Conservation (phyloP, 2,329 filamentous ascomycete genomes). For the Sporothrix humicola region DNA sequence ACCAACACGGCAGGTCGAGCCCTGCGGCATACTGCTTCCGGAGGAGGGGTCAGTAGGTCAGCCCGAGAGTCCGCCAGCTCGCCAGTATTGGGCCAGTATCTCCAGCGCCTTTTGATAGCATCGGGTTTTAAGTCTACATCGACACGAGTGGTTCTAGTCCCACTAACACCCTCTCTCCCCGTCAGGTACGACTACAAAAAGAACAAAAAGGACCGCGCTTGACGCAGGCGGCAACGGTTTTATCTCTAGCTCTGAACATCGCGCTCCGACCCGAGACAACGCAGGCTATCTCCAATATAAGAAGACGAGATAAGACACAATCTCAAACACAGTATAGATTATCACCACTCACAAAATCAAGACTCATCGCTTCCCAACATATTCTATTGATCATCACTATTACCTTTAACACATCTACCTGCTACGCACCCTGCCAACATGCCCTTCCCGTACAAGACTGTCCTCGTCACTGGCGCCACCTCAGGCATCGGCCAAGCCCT, state of each 20-base stretch:
- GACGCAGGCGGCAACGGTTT: background rate
- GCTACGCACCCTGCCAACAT: conserved; percentile 44
- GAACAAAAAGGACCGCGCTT: background rate
- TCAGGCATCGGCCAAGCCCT: conserved; percentile 59
- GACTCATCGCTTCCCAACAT: too few relatives aligned
- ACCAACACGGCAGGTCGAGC: background rate
- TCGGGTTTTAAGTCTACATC: background rate
- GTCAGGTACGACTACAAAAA: background rate
- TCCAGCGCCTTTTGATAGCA: background rate
- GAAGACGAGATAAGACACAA: background rate
- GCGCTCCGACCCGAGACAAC: background rate
- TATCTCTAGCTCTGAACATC: background rate
- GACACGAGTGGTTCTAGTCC: too few relatives aligned
- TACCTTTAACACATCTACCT: too few relatives aligned
- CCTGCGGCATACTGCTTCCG: conserved; percentile 16
- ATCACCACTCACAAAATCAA: background rate
- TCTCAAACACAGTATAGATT: background rate
- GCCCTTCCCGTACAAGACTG: conserved; percentile 60
- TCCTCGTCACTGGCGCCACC: conserved; percentile 61
- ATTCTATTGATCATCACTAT: too few relatives aligned
- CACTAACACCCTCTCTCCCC: too few relatives aligned
- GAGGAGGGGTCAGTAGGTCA: background rate
- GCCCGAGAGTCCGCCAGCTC: background rate
- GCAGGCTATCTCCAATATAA: background rate
- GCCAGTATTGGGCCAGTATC: background rate